Conservation (phyloP, 1,139 yeast genomes). For the Yamadazyma trypodendri region DNA sequence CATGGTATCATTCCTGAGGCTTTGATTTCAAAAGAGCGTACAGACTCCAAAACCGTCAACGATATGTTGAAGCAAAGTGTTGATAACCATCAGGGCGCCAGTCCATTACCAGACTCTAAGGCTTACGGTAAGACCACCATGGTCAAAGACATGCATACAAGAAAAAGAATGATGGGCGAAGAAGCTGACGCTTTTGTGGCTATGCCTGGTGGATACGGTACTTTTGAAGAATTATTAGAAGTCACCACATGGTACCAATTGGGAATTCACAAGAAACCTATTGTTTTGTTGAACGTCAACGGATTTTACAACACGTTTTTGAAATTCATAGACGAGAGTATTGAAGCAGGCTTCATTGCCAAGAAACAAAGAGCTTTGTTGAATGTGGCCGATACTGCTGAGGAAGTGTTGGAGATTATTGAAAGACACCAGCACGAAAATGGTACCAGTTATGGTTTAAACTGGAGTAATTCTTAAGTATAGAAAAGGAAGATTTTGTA, state of each 20-base stretch:
- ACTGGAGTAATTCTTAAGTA: slow-evolving; percentile 53
- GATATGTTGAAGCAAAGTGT: slow-evolving; percentile 44
- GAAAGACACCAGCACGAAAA: slow-evolving; percentile 65
- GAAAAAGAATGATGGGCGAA: slow-evolving; percentile 83
- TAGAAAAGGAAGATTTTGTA: not conserved
- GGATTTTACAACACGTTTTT: slow-evolving; percentile 79
- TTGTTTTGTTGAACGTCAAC: slow-evolving; percentile 71
- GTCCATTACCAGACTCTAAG: slow-evolving; percentile 61
- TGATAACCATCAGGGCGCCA: slow-evolving; percentile 55
- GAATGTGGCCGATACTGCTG: slow-evolving; percentile 63
- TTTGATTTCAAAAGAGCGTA: slow-evolving; percentile 71
- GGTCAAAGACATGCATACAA: slow-evolving; percentile 87
- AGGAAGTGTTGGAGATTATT: slow-evolving; percentile 63
- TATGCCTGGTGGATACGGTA: slow-evolving; percentile 91
- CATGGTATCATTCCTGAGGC: slow-evolving; percentile 89
- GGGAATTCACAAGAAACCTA: slow-evolving; percentile 80
- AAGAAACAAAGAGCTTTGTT: slow-evolving; percentile 66
- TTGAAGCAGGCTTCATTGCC: slow-evolving; percentile 67
- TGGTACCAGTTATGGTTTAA: slow-evolving; percentile 64
- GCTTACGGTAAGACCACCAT: slow-evolving; percentile 77
- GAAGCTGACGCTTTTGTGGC: slow-evolving; percentile 89
- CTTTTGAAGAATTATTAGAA: slow-evolving; percentile 87
- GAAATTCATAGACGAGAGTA: slow-evolving; percentile 55
- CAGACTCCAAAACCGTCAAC: slow-evolving; percentile 45
- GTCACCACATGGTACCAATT: slow-evolving; percentile 86